Evolutionary conservation across 768 basidiomycete genomes (phyloP), one percentile per base, ranked within the genome.

Genomic region (Russula brevipes): DNA sequence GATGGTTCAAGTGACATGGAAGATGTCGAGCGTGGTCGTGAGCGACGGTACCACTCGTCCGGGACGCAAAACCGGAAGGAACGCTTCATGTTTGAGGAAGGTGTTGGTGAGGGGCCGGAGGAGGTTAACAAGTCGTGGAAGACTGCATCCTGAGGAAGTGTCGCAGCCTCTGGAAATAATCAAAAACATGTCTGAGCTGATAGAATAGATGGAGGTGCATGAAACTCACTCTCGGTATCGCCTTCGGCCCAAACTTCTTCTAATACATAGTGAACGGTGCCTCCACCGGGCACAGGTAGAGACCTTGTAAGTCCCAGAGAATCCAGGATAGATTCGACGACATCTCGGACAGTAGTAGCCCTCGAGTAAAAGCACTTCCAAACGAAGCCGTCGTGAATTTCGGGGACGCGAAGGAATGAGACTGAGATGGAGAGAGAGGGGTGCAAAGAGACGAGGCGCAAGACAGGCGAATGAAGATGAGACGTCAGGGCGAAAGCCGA

Each of bases 41-140:
- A 83, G 17, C 88, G 82, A 60, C 85, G 83, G 73, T 84, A 92
- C 91, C 87, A 92, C 70, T 87, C 86, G 57, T 88, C 88, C 2
- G 88, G 88, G 8, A 93, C 83, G 64, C 85, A 88, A 59, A 91
- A 81, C 33, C 80, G 79, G 69, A 88, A 83, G 8, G 67, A 70
- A 9, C 82, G 82, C 19, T 69, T 75, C 1, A 80, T 79, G 35
- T 71, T 67, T 4, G 74, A 68, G n/a, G 76, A 74, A 66, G 79
- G 78, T 1, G 78, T 76, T 66, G 81, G 81, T 10, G 77, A 66
- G 54, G 71, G 68, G 44, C 75, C 76, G 0, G 81, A 76, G 14
- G 75, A 74, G 53, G 71, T 72, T 17, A 83, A 58, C 42, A 84
- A 71, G n/a, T 76, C 71, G 33, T 77, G 80, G 3, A 85, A 67